Percentiles rank a stretch among this genome's conserved stretches.
These are phyloP conservation scores for Fusarium pseudograminearum DNA, from an alignment of 2,329 filamentous ascomycete species.

Conservation along the genomic window DNA sequence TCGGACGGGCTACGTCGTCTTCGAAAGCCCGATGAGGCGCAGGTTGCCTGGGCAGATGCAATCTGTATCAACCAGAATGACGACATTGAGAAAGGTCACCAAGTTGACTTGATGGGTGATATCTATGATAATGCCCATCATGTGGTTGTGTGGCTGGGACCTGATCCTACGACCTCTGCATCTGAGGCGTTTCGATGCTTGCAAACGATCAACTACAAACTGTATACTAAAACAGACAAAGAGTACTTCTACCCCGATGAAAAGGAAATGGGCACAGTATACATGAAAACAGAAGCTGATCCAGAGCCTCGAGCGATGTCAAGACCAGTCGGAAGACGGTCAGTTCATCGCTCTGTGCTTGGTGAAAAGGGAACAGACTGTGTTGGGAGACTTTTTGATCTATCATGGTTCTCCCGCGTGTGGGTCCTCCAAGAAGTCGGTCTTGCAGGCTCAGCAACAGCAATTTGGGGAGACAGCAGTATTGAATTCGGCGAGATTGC, in stretches of 20 bases:
- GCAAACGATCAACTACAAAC: slow-evolving; percentile 10
- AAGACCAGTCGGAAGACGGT: neutral
- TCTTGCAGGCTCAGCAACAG: slow-evolving; percentile 2
- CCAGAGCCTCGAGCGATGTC: neutral
- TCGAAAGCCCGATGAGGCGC: neutral
- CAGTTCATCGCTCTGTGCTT: neutral
- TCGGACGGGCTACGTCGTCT: slow-evolving; percentile 6
- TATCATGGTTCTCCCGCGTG: slow-evolving; percentile 16
- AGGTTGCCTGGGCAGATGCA: slow-evolving; percentile 1
- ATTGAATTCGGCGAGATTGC: slow-evolving; percentile 18
- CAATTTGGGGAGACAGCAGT: slow-evolving; percentile 6
- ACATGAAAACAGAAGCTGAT: neutral
- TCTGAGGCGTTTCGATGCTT: slow-evolving; percentile 15
- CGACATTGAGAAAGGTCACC: slow-evolving; percentile 9
- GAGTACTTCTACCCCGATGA: neutral
- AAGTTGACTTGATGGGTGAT: slow-evolving; percentile 21
- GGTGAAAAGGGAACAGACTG: neutral
- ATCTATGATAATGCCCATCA: slow-evolving; percentile 13
- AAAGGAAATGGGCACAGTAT: neutral
- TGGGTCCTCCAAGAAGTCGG: slow-evolving; percentile 20
- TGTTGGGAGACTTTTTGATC: neutral
- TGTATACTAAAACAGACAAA: slow-evolving; percentile 4
- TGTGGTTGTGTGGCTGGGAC: slow-evolving; percentile 21
- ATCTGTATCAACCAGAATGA: slow-evolving; percentile 25
- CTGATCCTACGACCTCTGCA: slow-evolving; percentile 1